Evolutionary conservation across 129 eudicot species (phyloP).

Genomic region (Lonicera japonica): DNA sequence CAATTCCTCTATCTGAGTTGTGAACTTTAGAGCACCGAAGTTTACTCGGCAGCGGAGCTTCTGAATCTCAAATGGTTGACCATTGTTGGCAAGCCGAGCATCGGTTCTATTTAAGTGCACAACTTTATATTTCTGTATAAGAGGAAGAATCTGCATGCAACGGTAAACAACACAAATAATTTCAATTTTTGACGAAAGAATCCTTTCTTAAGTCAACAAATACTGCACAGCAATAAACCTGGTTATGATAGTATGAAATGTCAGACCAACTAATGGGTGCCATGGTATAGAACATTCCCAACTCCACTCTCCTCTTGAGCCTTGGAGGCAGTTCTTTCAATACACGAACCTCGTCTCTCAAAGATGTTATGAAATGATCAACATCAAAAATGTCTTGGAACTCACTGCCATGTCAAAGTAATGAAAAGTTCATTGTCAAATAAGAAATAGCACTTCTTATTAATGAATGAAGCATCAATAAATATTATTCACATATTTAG

Average conservation of each 20-base stretch:
- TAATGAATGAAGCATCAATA: background rate
- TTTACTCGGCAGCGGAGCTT: conserved; percentile 92
- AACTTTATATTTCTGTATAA: conserved; percentile 76
- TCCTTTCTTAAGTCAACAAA: background rate
- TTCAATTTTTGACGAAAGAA: conserved; percentile 5
- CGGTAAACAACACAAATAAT: conserved; percentile 1
- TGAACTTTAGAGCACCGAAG: conserved; percentile 68
- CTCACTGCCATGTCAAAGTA: conserved; percentile 53
- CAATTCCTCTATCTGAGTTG: conserved; percentile 84
- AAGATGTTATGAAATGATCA: conserved; percentile 85
- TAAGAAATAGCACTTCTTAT: background rate
- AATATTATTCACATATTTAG: background rate
- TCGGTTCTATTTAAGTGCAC: conserved; percentile 91
- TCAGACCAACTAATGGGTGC: conserved; percentile 98
- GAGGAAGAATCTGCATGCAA: conserved; percentile 74
- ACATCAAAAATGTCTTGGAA: conserved; percentile 94
- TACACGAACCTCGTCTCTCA: conserved; percentile 93
- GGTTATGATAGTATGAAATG: conserved; percentile 84
- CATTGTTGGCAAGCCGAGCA: conserved; percentile 91
- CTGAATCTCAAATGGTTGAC: conserved; percentile 71
- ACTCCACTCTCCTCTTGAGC: conserved; percentile 75
- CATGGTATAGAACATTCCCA: conserved; percentile 64
- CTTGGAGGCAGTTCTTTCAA: conserved; percentile 87
- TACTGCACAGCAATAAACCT: conserved; percentile 29
- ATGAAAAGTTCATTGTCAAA: background rate